Percentiles rank a stretch among this genome's conserved stretches.
phyloP scores from a whole-genome alignment of 768 basidiomycete genomes.

The Tulasnella sp. region DNA sequence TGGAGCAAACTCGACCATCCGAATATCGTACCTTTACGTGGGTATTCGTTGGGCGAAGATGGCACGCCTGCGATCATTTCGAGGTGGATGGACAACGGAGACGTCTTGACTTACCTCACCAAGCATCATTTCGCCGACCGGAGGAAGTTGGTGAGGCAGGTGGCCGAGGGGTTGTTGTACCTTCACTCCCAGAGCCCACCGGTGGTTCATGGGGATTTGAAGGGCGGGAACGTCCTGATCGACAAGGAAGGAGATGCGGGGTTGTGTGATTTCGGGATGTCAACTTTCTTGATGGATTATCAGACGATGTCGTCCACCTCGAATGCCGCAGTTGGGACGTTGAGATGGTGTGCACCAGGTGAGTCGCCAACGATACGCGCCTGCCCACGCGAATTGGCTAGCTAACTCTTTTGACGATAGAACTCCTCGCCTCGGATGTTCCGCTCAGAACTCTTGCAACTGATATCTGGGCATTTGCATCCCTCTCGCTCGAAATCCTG shows the following conservation, averaged over 20 bases:
- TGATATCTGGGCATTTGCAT: slow-evolving; percentile 24
- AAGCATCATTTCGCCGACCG: slow-evolving; percentile 20
- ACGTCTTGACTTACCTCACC: slow-evolving; percentile 8
- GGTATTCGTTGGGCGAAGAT: slow-evolving; percentile 13
- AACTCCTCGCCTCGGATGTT: background rate
- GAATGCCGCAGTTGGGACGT: slow-evolving; percentile 9
- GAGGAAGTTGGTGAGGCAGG: slow-evolving; percentile 22
- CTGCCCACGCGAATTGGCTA: background rate
- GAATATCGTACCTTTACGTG: slow-evolving; percentile 10
- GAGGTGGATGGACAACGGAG: slow-evolving; percentile 18
- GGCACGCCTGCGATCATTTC: slow-evolving; percentile 17
- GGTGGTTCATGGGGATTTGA: slow-evolving; percentile 26
- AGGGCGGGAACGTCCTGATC: slow-evolving; percentile 25
- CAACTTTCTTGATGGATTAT: slow-evolving; percentile 11
- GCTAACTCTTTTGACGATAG: background rate
- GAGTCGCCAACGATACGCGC: background rate
- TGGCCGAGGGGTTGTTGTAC: slow-evolving; percentile 21
- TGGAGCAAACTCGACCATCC: slow-evolving; percentile 14
- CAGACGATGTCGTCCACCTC: background rate
- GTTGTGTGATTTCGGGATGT: slow-evolving; percentile 20
- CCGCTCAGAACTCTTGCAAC: slow-evolving; percentile 13
- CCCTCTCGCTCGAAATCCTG: slow-evolving; percentile 22
- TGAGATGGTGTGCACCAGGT: slow-evolving; percentile 25
- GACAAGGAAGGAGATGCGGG: slow-evolving; percentile 14
- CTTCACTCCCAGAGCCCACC: slow-evolving; percentile 17